Base-by-base conservation (phyloP, 2,329 filamentous ascomycete genomes). In the Didymella arachidicola region DNA sequence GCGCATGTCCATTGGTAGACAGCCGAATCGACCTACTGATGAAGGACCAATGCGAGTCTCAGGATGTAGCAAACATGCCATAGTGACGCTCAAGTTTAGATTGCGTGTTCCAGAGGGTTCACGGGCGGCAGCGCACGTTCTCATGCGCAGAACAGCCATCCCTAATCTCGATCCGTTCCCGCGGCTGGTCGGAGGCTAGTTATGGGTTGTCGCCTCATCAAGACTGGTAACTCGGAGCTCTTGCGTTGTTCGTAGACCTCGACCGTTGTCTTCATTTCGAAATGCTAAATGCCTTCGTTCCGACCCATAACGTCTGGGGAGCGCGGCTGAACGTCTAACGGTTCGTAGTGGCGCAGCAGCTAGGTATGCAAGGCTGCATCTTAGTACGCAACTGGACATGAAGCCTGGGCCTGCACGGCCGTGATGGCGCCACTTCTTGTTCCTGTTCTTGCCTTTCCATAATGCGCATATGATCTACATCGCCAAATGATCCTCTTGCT, bases 141-240 rank as follows among this genome's bases (percentile, higher is more conserved):
- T 53, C 32, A 57, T 57, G 44, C 57, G 51, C 36, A 58, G 53
- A 48, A 53, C 27, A 43, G 53, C 55, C 52, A 51, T 59, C 51
- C 52, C 59, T 46, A 44, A 62, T 61, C 59, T 55, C 56, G 59
- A 58, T 51, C 56, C 56, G 59, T 53, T 39, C 55, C 61, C 61
- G 61, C 56, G 57, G 49, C 32, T 41, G 39, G 16, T 27, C 22
- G 30, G 38, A 30, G 53, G 32, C 58, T 60, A 50, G 45, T 43
- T 27, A 25, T 43, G 16, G 34, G 12, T 11, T 5, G 25, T 22
- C 36, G 5, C 57, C 47, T 46, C 27, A 53, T 50, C 27, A 41
- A 55, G 57, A 16, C 41, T 52, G 47, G 46, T 16, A 27, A 47
- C 52, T 32, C 52, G 57, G 52, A 26, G 32, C n/a, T 51, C 11